Base-by-base conservation (phyloP, 2,329 filamentous ascomycete species). In the Scedosporium dehoogii region DNA sequence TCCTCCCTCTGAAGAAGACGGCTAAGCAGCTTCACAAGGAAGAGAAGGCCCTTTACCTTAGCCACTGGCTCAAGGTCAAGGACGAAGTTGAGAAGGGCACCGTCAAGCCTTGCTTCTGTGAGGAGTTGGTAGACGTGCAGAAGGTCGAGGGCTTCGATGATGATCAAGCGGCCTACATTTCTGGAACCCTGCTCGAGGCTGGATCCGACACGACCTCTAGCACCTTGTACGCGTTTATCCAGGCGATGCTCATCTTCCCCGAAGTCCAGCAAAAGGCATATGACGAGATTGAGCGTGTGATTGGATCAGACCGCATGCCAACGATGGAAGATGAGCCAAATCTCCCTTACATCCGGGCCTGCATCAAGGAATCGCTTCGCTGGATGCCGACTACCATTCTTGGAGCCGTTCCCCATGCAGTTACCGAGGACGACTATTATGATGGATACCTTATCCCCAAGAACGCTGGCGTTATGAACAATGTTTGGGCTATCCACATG, bases 401-500 rank as follows among this genome's bases (percentile, higher is more conserved):
- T 6, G 69, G 72, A 4, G 69, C 66, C 18, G 69, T 76, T 1
- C 75, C 76, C 0, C 74, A 76, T 58, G 73, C 73, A n/a, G 70
- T 71, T 14, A 71, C 68, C 33, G 67, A 69, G 59, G 75, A 76
- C 48, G 69, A 75, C 57, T 63, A 68, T 38, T 76, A 76, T 62
- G 70, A 74, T 44, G 76, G 76, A 1, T 72, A 74, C 60, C 69
- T 69, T 23, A 75, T 81, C 57, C 78, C 78, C 16, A 76, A 76
- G 64, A 74, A 73, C 18, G 71, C 76, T 0, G 72, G 69, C 6
- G 64, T 81, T 18, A 69, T 79, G n/a, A 66, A 72, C 56, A 79
- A 79, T 60, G 70, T 73, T 29, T 79, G 76, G 74, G 73, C 72
- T 9, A 76, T 83, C 29, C 72, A 81, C 65, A 77, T 75, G 68